phyloP scores from a whole-genome alignment of 2,329 filamentous ascomycete genomes.

The Bipolaris gigantea region DNA sequence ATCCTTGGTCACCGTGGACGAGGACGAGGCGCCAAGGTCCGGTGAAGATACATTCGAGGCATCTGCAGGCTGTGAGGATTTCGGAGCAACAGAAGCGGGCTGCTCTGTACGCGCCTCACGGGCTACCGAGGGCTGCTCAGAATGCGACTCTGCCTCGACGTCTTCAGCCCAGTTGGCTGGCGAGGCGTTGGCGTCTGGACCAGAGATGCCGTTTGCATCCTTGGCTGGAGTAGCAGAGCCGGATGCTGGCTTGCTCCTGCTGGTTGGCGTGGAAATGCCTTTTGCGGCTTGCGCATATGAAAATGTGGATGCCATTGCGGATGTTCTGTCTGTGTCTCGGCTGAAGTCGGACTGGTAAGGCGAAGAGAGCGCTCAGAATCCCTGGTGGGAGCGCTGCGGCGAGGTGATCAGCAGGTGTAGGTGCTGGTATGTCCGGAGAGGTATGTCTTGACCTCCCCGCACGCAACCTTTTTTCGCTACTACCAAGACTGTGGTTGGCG shows the following conservation, averaged over 20 bases:
- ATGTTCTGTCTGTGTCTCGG: conserved; percentile 10
- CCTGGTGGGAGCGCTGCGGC: conserved; percentile 36
- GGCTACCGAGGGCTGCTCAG: conserved; percentile 30
- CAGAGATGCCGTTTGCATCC: conserved; percentile 34
- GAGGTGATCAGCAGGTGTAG: conserved; percentile 36
- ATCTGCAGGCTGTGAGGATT: conserved; percentile 18
- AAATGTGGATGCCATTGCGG: conserved; percentile 58
- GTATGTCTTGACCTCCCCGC: conserved; percentile 46
- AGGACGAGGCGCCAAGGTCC: conserved; percentile 57
- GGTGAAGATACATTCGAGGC: conserved; percentile 52
- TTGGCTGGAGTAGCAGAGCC: conserved; percentile 48
- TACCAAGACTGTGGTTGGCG: conserved; percentile 23
- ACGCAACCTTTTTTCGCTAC: conserved; percentile 29
- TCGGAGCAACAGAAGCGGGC: conserved; percentile 21
- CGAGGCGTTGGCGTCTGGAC: conserved; percentile 34
- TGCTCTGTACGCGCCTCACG: conserved; percentile 27
- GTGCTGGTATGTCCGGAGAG: conserved; percentile 46
- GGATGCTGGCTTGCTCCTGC: conserved; percentile 51
- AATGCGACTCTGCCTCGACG: conserved; percentile 44
- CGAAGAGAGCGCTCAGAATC: conserved; percentile 28
- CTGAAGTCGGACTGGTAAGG: conserved; percentile 6
- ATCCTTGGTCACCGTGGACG: conserved; percentile 59
- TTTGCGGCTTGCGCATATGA: conserved; percentile 97
- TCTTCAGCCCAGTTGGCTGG: conserved; percentile 53
- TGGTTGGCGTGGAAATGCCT: conserved; percentile 61